These are phyloP conservation scores for Pythium aquatile DNA, from an alignment of 352 stramenopile species.

Conservation along the genomic window DNA sequence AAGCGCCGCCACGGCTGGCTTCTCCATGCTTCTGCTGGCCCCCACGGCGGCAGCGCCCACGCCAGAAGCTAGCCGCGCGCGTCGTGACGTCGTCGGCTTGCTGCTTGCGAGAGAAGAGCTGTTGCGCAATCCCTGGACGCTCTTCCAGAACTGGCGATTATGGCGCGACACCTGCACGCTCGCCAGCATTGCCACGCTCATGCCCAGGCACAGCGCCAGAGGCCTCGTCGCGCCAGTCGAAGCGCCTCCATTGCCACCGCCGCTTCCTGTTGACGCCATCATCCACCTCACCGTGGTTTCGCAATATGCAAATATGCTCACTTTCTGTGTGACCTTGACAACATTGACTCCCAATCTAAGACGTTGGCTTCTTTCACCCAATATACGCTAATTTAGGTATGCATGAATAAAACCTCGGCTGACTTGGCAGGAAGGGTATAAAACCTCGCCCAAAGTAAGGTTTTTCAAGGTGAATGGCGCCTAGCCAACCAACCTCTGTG, in stretches of 20 bases:
- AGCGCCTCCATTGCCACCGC: background rate
- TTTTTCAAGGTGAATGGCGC: conserved; percentile 11
- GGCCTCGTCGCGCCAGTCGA: conserved; percentile 26
- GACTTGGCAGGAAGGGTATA: background rate
- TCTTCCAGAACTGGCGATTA: conserved; percentile 52
- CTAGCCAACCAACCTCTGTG: conserved; percentile 18
- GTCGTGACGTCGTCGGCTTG: conserved; percentile 3
- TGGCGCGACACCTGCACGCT: conserved; percentile 58
- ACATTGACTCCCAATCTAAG: background rate
- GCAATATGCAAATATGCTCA: background rate
- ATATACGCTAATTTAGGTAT: conserved; percentile 3
- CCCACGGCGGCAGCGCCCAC: background rate
- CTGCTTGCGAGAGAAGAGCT: background rate
- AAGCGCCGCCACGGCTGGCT: background rate
- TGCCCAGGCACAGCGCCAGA: conserved; percentile 58
- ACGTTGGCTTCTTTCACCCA: background rate
- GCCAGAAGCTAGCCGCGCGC: background rate
- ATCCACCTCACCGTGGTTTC: background rate
- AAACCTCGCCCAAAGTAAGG: conserved; percentile 18
- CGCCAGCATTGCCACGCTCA: conserved; percentile 69
- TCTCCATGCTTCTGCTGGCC: background rate
- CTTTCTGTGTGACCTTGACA: background rate
- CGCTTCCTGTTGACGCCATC: background rate
- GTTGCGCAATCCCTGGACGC: conserved; percentile 26
- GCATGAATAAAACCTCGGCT: background rate